phyloP scores from a whole-genome alignment of 768 basidiomycete species.

The Fomitopsis pulvina region DNA sequence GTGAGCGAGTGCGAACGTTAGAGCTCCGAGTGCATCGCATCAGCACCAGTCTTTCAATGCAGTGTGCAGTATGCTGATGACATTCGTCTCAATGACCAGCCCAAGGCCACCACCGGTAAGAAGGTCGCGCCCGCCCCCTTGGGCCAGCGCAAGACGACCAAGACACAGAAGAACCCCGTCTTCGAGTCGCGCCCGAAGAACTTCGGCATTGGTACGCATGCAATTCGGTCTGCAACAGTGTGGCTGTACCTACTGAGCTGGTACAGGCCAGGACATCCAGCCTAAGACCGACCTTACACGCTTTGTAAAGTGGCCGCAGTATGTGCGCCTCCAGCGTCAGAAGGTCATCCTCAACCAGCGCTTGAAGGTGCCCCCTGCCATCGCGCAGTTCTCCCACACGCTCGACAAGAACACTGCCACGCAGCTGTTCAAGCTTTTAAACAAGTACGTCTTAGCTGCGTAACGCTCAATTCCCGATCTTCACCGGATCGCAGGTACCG shows the following conservation, averaged over 20 bases:
- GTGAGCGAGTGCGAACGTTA: slow-evolving; percentile 31
- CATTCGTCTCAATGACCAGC: slow-evolving; percentile 92
- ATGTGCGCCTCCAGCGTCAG: slow-evolving; percentile 95
- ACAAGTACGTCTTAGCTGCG: slow-evolving; percentile 55
- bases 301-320: slow-evolving; percentile 99
- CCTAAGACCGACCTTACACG: slow-evolving; percentile 87
- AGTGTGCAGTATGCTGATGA: slow-evolving; percentile 19
- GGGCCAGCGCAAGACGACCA: slow-evolving; percentile 64
- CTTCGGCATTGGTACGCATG: slow-evolving; percentile 83
- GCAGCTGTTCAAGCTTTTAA: slow-evolving; percentile 94
- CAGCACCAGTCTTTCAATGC: slow-evolving; percentile 23
- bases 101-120: slow-evolving; percentile 70
- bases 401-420: slow-evolving; percentile 99
- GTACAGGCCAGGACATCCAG: slow-evolving; percentile 85
- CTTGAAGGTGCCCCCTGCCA: slow-evolving; percentile 96
- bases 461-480: neutral
- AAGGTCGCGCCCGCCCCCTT: slow-evolving; percentile 84
- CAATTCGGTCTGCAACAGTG: neutral
- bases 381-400: slow-evolving; percentile 95
- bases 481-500: slow-evolving; percentile 45
- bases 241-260: neutral
- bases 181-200: slow-evolving; percentile 88
- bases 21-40: slow-evolving; percentile 44
- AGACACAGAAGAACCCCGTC: slow-evolving; percentile 89
- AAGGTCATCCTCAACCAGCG: slow-evolving; percentile 98